Evolutionary conservation across 1,139 yeast species (phyloP).

Genomic region (Meyerozyma elateridarum): DNA sequence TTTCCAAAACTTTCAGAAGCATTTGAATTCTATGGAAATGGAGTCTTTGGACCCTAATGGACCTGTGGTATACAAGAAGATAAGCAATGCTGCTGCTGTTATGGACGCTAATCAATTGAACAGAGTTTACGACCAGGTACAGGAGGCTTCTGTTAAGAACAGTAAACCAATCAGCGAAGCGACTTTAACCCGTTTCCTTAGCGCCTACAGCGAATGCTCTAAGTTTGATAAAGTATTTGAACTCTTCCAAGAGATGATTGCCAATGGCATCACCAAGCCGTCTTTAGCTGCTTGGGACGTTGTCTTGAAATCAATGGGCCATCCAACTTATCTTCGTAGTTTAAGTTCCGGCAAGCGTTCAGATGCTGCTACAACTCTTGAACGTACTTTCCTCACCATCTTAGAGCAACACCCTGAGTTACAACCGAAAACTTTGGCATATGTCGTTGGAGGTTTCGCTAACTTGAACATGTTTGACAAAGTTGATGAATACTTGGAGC

Average conservation of each 20-base stretch:
- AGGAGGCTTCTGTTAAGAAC: slow-evolving; percentile 21
- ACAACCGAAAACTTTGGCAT: slow-evolving; percentile 27
- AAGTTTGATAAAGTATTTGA: slow-evolving; percentile 24
- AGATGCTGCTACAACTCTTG: slow-evolving; percentile 19
- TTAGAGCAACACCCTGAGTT: slow-evolving; percentile 19
- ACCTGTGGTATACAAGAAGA: slow-evolving; percentile 16
- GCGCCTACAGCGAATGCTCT: slow-evolving; percentile 23
- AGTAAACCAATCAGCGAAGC: slow-evolving; percentile 24
- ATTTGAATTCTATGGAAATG: slow-evolving; percentile 11
- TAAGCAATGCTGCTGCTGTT: slow-evolving; percentile 19
- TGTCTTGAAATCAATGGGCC: slow-evolving; percentile 34
- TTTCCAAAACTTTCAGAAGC: slow-evolving; percentile 12
- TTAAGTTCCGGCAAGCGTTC: slow-evolving; percentile 16
- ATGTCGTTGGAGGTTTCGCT: slow-evolving; percentile 33
- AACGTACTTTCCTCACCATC: slow-evolving; percentile 29
- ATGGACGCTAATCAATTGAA: slow-evolving; percentile 19
- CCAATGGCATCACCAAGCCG: slow-evolving; percentile 24
- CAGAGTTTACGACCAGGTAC: slow-evolving; percentile 21
- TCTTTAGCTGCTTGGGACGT: slow-evolving; percentile 32
- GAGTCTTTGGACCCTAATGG: slow-evolving; percentile 36
- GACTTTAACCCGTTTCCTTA: slow-evolving; percentile 33
- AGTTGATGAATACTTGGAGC: slow-evolving; percentile 25
- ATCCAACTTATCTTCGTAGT: slow-evolving; percentile 20
- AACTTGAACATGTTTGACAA: slow-evolving; percentile 31
- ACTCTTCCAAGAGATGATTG: slow-evolving; percentile 30